Conservation (phyloP, 129 eudicot species). For the Mikania micrantha region DNA sequence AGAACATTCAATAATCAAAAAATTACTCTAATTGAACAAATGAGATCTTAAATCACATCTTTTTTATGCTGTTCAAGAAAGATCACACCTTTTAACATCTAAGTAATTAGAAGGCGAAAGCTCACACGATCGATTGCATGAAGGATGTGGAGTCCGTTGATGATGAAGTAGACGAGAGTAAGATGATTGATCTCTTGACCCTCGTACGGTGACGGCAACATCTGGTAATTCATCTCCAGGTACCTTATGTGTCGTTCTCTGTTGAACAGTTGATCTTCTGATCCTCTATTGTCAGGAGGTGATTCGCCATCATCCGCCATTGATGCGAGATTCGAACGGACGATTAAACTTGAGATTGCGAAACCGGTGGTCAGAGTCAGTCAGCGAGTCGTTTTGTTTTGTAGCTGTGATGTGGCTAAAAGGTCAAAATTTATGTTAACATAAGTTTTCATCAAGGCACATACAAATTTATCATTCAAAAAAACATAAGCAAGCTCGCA, state of each 20-base stretch:
- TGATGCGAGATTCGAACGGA: neutral
- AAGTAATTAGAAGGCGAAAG: neutral
- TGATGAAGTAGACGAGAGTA: slow-evolving; percentile 83
- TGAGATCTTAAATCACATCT: slow-evolving; percentile 4
- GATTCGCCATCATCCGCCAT: slow-evolving; percentile 35
- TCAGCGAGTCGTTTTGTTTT: neutral
- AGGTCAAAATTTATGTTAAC: neutral
- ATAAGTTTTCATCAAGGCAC: too few species aligned
- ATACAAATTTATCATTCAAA: too few species aligned
- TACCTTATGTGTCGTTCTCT: slow-evolving; percentile 56
- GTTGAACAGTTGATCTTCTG: slow-evolving; percentile 36
- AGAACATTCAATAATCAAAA: neutral
- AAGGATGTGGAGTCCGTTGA: slow-evolving; percentile 75
- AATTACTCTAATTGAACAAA: slow-evolving; percentile 3
- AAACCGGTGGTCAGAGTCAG: neutral
- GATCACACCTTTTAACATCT: neutral
- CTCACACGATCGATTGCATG: slow-evolving; percentile 60
- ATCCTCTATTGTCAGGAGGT: neutral
- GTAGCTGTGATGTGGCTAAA: neutral
- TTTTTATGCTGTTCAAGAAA: neutral
- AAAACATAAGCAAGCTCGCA: too few species aligned
- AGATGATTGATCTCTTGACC: slow-evolving; percentile 86
- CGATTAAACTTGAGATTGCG: neutral
- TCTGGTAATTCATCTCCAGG: slow-evolving; percentile 64
- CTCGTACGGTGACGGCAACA: slow-evolving; percentile 58